Base-by-base conservation (phyloP, 2,329 filamentous ascomycete genomes). In the Xylaria sp. region DNA sequence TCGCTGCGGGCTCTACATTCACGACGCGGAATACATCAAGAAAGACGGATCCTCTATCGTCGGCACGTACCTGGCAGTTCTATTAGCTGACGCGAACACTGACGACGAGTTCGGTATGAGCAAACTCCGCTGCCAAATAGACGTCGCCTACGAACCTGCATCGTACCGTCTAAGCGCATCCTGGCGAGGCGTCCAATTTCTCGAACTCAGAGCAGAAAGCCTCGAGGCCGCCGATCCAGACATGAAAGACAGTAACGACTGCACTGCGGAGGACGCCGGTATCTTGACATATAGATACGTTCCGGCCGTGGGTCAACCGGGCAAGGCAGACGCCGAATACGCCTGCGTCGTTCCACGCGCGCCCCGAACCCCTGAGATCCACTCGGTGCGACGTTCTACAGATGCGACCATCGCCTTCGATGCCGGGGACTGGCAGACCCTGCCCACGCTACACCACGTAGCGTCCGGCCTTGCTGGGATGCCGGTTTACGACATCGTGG, bases 371-470 rank as follows among this genome's bases (percentile, higher is more conserved):
- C 69, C 73, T 23, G 72, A 71, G 7, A 75, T 79, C 10, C 72
- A 70, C 71, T 78, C 75, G 70, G 81, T 82, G 28, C 77, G 77
- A 43, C 78, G 79, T 59, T 78, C 84, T 0, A 76, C 74, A 1
- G 81, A 81, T 13, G 84, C 85, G 0, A 80, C 74, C 2, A 77
- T 90, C 60, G 77, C 79, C 60, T 83, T 89, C 63, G 81, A 87
- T 48, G 79, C 78, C 0, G 72, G 84, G 18, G 83, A 87, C 72
- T 87, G 84, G 87, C 80, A 87, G 56, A 79, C 78, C 4, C 75
- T 91, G 67, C 89, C 89, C 0, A 91, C 88, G 2, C 78, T 91
- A 62, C 88, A 91, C 73, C 86, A 90, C 74, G 78, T 91, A 9
- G 79, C 87, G 5, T 77, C 79, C 23, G 80, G 83, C 15, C 76